A percentile compares a stretch with the other conserved stretches of the same genome.
Evolutionary conservation across 768 basidiomycete genomes (phyloP).

Genomic region (Leccinum ochraceum): DNA sequence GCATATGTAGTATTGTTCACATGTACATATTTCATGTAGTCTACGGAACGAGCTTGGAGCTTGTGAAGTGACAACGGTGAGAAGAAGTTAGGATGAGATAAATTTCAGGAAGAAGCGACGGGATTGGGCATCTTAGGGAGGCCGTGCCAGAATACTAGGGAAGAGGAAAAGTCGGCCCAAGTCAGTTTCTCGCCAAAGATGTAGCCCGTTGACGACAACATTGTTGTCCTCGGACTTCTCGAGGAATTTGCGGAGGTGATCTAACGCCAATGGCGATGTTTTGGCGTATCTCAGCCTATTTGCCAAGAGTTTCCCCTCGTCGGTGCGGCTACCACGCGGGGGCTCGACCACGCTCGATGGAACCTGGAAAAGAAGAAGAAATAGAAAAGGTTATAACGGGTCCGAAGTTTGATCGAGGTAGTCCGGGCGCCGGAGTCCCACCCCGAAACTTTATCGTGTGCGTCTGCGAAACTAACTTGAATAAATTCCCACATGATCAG

Average conservation of each 20-base stretch:
- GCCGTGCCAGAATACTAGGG: too few species aligned
- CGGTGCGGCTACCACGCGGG: constrained; percentile 29
- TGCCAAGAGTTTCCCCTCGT: constrained; percentile 20
- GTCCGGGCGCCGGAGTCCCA: background rate
- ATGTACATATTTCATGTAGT: background rate
- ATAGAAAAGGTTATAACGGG: background rate
- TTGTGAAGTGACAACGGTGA: background rate
- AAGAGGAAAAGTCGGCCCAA: constrained; percentile 37
- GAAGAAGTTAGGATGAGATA: background rate
- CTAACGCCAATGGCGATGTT: constrained; percentile 21
- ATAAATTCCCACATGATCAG: too few species aligned
- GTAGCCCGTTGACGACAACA: constrained; percentile 31
- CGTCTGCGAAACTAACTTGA: too few species aligned
- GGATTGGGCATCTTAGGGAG: constrained; percentile 7
- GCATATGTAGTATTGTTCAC: background rate
- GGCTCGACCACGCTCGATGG: constrained; percentile 32
- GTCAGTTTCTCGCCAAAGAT: constrained; percentile 26
- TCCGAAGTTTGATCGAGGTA: background rate
- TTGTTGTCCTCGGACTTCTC: constrained; percentile 13
- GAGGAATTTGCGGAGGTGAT: constrained; percentile 17
- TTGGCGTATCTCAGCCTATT: constrained; percentile 20
- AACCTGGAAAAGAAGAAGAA: constrained; percentile 17
- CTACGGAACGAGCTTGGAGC: background rate
- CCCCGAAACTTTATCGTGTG: too few species aligned
- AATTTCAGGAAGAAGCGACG: background rate